Percentiles rank a stretch among this genome's conserved stretches.
Evolutionary conservation across 2,329 filamentous ascomycete genomes (phyloP).

Genomic region (Fusarium sp.): DNA sequence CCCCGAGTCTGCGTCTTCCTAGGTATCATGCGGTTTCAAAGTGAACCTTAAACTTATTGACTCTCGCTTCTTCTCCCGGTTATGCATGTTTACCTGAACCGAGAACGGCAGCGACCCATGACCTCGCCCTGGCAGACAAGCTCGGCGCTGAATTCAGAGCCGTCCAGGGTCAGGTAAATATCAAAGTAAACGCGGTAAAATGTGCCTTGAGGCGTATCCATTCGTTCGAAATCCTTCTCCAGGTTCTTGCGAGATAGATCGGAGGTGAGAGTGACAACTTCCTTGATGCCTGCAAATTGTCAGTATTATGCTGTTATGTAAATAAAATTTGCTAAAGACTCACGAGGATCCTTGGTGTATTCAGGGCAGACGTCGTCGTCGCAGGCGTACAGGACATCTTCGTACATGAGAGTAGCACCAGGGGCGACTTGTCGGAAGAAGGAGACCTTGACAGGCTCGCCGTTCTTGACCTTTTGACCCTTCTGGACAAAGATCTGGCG

Average conservation of each 20-base stretch:
- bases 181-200: conserved; percentile 90
- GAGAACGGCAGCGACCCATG: conserved; percentile 95
- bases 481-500: conserved; percentile 99
- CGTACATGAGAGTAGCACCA: conserved; percentile 98
- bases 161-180: conserved; percentile 93
- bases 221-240: conserved; percentile 98
- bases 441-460: conserved; percentile 97
- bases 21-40: conserved; percentile 50
- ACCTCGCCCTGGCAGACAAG: conserved; percentile 99
- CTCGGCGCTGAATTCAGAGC: conserved; percentile 97
- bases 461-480: conserved; percentile 98
- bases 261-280: conserved; percentile 96
- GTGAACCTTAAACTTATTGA: conserved; percentile 47
- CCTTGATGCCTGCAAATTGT: conserved; percentile 86
- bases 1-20: conserved; percentile 37
- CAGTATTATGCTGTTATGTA: conserved; percentile 43
- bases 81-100: conserved; percentile 74
- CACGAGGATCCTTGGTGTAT: conserved; percentile 99
- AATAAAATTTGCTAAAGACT: conserved; percentile 62
- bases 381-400: conserved; percentile 97
- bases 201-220: conserved; percentile 98
- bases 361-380: conserved; percentile 98
- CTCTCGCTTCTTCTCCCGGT: conserved; percentile 36
- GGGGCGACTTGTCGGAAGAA: conserved; percentile 99
- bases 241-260: conserved; percentile 98